Evolutionary conservation across 2,329 filamentous ascomycete genomes (phyloP), one percentile per base, ranked within the genome.

Genomic region (Exophiala spinifera): DNA sequence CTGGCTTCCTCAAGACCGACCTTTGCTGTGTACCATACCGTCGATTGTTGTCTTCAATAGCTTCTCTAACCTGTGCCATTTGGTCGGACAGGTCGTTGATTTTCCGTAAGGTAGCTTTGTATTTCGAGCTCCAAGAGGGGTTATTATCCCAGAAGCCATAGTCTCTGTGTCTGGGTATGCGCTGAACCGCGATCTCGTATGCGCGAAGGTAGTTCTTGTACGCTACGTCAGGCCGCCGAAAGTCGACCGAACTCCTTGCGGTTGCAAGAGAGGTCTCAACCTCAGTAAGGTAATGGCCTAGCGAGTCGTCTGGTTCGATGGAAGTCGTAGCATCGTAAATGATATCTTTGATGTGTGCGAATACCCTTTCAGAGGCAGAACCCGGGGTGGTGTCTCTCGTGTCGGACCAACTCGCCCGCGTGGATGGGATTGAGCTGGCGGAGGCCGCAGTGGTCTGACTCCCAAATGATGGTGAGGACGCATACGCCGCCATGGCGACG

Each of bases 141-240:
- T 74, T 74, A 59, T 84, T 81, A 34, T 72, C 72, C 63, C 83
- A 81, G 48, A 80, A 77, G 23, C 83, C 80, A 69, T 84, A 95
- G 58, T 92, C 88, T 53, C 81, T 83, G 68, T 95, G 90, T 33
- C 78, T 79, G 1, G 89, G 88, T 21, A 97, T 85, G 39, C 85
- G 75, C 52, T 92, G 85, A 47, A 91, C 79, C 13, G 88, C 81
- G 51, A 96, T 87, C 53, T 91, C 85, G 56, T 82, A 91, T 10
- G 91, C 89, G 59, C 86, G 83, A 54, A 97, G 80, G 66, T 92
- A 97, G 57, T 95, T 88, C 61, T 87, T 82, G 51, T 95, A 86
- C 2, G 91, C 91, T 34, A 84, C 71, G 66, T 94, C 90, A 3
- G 85, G 82, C 33, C 84, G 78, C 21, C 81, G 75, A 71, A 88